Evolutionary conservation across 352 stramenopile genomes (phyloP).

Genomic region (Aphanomyces invadans): DNA sequence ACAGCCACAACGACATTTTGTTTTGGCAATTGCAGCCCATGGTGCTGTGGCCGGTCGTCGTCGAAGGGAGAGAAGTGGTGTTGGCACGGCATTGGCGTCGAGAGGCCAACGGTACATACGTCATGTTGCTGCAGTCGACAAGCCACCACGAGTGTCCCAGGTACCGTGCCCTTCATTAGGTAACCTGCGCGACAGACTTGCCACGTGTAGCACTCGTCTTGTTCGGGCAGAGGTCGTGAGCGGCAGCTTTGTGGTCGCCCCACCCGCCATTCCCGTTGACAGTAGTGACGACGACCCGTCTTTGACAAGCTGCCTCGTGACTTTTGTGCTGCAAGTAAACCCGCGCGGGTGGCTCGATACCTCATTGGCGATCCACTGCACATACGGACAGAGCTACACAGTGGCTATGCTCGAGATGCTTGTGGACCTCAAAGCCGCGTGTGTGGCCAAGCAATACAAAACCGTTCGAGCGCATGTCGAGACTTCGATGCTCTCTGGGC

Average conservation of each 20-base stretch:
- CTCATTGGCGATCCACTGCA: constrained; percentile 46
- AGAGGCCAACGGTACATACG: constrained; percentile 70
- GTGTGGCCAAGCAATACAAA: background rate
- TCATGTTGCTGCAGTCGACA: constrained; percentile 83
- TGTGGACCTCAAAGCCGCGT: constrained; percentile 33
- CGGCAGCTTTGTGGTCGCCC: constrained; percentile 62
- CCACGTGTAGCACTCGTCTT: constrained; percentile 19
- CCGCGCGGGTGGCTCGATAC: constrained; percentile 70
- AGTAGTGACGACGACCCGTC: constrained; percentile 50
- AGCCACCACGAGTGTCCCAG: constrained; percentile 47
- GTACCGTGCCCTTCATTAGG: background rate
- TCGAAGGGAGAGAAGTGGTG: constrained; percentile 61
- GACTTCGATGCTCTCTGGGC: constrained; percentile 7
- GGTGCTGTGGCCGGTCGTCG: constrained; percentile 64
- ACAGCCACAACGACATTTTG: constrained; percentile 68
- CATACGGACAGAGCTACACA: constrained; percentile 69
- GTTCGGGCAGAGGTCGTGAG: constrained; percentile 61
- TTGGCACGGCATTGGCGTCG: constrained; percentile 78
- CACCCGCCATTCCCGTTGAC: constrained; percentile 31
- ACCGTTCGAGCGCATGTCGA: too few relatives aligned
- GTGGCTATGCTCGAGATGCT: constrained; percentile 77
- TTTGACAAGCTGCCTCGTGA: constrained; percentile 76
- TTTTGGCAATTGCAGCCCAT: constrained; percentile 64
- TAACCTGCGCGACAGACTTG: background rate
- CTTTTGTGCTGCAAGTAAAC: constrained; percentile 72